Evolutionary conservation across 208 protist genomes (phyloP).

Genomic region (Crithidia mellificae): DNA sequence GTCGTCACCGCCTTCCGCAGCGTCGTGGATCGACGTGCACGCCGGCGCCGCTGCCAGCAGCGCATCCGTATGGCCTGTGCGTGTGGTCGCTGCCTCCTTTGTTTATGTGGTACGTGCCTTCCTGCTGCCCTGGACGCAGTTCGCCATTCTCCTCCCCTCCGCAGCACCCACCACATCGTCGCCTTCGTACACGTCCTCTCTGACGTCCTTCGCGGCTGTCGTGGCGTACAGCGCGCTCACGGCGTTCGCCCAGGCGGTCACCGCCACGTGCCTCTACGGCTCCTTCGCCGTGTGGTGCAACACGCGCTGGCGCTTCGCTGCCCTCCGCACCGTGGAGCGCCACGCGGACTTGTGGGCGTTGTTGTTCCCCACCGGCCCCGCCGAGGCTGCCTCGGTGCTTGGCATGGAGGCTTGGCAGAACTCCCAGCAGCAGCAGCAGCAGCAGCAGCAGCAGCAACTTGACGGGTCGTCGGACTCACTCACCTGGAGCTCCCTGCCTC

Average conservation of each 20-base stretch:
- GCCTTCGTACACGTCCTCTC: neutral
- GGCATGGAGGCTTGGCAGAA: neutral
- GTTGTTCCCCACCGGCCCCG: neutral
- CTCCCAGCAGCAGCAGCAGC: too few species aligned
- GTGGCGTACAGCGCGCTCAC: neutral
- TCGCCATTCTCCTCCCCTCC: neutral
- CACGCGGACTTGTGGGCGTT: slow-evolving; percentile 14
- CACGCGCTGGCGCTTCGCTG: slow-evolving; percentile 24
- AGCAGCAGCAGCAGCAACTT: neutral
- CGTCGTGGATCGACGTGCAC: neutral
- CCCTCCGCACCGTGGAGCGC: slow-evolving; percentile 1
- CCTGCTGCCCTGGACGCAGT: slow-evolving; percentile 8
- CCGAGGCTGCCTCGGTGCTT: neutral
- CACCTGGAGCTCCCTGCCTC: neutral
- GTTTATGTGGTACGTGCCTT: slow-evolving; percentile 5
- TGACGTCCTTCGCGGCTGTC: neutral
- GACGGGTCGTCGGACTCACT: neutral
- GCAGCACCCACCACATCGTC: neutral
- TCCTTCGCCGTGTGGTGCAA: slow-evolving; percentile 24
- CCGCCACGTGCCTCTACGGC: slow-evolving; percentile 30
- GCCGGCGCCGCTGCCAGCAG: neutral
- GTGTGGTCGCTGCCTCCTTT: neutral
- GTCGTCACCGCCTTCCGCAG: neutral
- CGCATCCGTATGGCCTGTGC: neutral
- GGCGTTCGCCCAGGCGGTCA: slow-evolving; percentile 13